Conservation (phyloP, 768 basidiomycete species). For the Kwoniella sp. region DNA sequence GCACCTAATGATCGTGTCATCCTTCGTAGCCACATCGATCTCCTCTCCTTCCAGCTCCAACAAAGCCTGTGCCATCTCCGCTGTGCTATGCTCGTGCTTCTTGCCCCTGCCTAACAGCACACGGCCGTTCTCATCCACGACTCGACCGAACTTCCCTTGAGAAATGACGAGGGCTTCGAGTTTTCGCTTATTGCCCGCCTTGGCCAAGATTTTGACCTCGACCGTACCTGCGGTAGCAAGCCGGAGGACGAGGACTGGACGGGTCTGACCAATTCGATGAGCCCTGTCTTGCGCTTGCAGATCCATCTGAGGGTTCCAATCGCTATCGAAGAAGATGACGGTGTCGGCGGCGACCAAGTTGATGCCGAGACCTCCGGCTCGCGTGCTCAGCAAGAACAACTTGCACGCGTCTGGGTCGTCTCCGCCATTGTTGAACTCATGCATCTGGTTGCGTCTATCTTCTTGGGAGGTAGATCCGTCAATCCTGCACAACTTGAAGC, state of each 20-base stretch:
- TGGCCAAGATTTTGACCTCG: constrained; percentile 86
- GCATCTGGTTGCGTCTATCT: constrained; percentile 79
- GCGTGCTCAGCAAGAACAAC: constrained; percentile 71
- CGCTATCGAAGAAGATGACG: constrained; percentile 89
- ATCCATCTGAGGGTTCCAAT: constrained; percentile 92
- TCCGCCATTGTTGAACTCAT: constrained; percentile 70
- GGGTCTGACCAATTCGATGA: constrained; percentile 91
- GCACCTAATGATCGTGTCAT: constrained; percentile 61
- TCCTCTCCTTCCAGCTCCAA: constrained; percentile 79
- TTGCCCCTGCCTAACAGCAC: constrained; percentile 44
- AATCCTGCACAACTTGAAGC: constrained; percentile 80
- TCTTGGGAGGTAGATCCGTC: constrained; percentile 80
- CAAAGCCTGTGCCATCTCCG: constrained; percentile 73
- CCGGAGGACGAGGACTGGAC: constrained; percentile 82
- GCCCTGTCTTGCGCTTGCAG: constrained; percentile 92
- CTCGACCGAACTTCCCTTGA: constrained; percentile 82
- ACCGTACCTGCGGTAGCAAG: constrained; percentile 74
- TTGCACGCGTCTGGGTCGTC: constrained; percentile 53
- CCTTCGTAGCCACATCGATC: constrained; percentile 76
- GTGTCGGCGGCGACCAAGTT: constrained; percentile 61
- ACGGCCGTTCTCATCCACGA: constrained; percentile 55
- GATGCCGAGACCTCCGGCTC: constrained; percentile 96
- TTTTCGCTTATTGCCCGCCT: constrained; percentile 61
- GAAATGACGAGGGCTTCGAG: constrained; percentile 94
- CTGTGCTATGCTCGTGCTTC: constrained; percentile 61